Conservation (phyloP, 257 asterid genomes). For the Solanum chaucha region DNA sequence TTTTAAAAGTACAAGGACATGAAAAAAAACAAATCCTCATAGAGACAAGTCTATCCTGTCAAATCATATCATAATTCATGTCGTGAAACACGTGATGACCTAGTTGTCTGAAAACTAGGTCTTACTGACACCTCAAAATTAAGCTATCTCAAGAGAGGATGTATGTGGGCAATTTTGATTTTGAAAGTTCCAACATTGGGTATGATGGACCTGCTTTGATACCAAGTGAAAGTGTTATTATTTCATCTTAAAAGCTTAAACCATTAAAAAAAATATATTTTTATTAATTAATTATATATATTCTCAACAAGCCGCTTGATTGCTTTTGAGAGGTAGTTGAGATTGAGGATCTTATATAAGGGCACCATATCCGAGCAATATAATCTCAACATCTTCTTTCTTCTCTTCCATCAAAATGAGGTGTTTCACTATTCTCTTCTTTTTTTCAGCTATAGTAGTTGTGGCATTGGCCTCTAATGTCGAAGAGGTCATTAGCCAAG, state of each 20-base stretch:
- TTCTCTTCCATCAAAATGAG: not conserved
- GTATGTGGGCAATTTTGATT: no score
- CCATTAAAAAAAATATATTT: no score
- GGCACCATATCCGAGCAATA: not conserved
- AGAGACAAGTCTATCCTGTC: not conserved
- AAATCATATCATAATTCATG: not conserved
- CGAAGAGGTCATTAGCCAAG: not conserved
- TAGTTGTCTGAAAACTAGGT: not conserved
- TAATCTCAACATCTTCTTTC: not conserved
- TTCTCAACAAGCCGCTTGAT: no score
- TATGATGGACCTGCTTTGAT: accelerated
- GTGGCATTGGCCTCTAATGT: not conserved
- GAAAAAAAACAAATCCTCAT: no score
- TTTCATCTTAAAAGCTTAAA: no score
- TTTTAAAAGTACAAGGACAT: no score
- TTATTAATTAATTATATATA: no score
- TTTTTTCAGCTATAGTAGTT: not conserved
- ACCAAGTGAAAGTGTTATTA: no score
- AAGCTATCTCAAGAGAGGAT: no score
- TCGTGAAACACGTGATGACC: not conserved
- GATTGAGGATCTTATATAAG: not conserved
- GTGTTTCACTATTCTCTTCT: not conserved
- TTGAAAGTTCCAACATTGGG: accelerated
- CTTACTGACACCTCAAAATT: no score
- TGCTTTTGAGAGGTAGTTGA: not conserved